A percentile compares a stretch with the other conserved stretches of the same genome.
Conservation (phyloP, 2,329 filamentous ascomycete genomes). For the Ophiobolus disseminans region DNA sequence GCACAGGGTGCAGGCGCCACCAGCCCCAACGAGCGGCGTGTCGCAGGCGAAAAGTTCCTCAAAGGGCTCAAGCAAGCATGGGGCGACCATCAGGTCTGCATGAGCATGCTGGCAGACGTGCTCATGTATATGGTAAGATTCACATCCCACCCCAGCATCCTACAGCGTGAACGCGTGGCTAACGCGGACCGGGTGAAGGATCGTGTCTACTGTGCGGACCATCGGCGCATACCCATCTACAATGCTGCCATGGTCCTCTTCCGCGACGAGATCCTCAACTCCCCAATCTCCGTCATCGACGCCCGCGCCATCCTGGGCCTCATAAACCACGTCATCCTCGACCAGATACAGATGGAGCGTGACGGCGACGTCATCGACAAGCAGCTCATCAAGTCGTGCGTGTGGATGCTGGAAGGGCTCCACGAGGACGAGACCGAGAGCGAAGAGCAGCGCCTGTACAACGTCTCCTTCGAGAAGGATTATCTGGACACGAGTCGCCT, state of each 20-base stretch:
- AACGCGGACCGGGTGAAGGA: constrained; percentile 61
- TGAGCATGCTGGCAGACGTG: constrained; percentile 97
- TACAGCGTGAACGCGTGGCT: constrained; percentile 14
- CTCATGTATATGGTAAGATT: constrained; percentile 85
- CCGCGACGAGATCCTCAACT: constrained; percentile 80
- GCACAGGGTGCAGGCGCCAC: constrained; percentile 56
- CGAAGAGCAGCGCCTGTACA: constrained; percentile 81
- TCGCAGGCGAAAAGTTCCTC: constrained; percentile 83
- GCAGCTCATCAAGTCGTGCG: constrained; percentile 78
- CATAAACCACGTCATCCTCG: constrained; percentile 81
- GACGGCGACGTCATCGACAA: constrained; percentile 89
- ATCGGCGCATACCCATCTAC: constrained; percentile 79
- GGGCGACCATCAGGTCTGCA: constrained; percentile 88
- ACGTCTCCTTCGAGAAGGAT: constrained; percentile 79
- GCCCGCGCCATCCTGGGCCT: constrained; percentile 70
- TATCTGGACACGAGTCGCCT: constrained; percentile 73
- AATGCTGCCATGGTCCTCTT: constrained; percentile 85
- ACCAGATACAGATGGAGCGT: constrained; percentile 91
- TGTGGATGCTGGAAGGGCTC: constrained; percentile 87
- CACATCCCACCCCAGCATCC: background rate
- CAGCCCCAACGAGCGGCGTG: constrained; percentile 78
- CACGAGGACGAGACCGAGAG: constrained; percentile 82
- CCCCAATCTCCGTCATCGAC: constrained; percentile 55
- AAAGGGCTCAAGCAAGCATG: constrained; percentile 77
- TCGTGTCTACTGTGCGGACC: constrained; percentile 78